Evolutionary conservation across 371 early-diverging fungal genomes (phyloP), one percentile per base, ranked within the genome.

Genomic region (Mucor lusitanicus): DNA sequence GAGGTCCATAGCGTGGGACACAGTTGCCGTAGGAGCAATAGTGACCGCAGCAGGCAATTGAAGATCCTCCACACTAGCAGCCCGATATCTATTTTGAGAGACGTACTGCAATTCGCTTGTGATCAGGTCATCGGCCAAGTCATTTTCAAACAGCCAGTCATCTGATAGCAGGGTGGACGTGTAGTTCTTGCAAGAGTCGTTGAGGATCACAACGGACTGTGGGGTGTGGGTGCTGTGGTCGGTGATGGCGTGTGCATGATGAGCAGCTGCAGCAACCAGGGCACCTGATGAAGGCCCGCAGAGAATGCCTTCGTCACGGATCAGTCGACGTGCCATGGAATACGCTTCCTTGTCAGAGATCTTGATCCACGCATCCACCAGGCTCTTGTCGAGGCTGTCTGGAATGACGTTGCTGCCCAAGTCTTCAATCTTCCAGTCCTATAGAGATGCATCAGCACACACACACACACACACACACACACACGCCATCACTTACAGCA

Each of bases 11-110:
- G 96, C 94, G 42, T 85, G 76, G 1, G 85, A 81, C 7, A 91
- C 78, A 4, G 87, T 66, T 17, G 85, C 75, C 9, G 74, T 77
- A 25, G 87, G 87, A 11, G 85, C 68, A 15, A 95, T 84, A 7
- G 92, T 87, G 3, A 95, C 88, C 3, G 95, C 94, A 0, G 90
- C 91, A 12, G 93, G 91, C 12, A 94, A 71, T 68, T 95, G 95
- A 57, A 95, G 77, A 70, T 95, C 96, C 67, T 95, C 95, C 1
- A 95, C 91, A 61, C 89, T 88, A 3, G 94, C 92, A 32, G 88
- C 92, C 21, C 94, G 85, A 68, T 89, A 93, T 69, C 92, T 87
- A 57, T 87, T 88, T 30, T 80, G 82, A 57, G 85, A 85, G 39
- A 85, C 71, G 63, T 85, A 87, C 44, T 88, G 86, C 11, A 87